A percentile compares a stretch with the other conserved stretches of the same genome.
phyloP scores from a whole-genome alignment of 306 rosid genomes.

The Lathyrus aphaca region DNA sequence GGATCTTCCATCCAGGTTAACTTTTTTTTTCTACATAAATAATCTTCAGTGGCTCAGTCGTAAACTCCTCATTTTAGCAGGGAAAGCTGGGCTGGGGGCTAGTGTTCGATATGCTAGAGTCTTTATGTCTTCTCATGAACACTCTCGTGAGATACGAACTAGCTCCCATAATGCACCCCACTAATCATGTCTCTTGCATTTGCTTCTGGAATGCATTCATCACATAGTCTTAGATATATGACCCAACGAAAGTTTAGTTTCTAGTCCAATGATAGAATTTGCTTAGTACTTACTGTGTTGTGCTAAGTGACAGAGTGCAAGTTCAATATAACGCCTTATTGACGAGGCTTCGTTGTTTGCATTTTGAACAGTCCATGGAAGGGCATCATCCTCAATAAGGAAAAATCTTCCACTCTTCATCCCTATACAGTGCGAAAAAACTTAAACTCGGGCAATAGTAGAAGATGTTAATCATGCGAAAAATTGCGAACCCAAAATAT shows the following conservation, averaged over 20 bases:
- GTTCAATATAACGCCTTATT: conserved; percentile 89
- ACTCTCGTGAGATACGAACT: conserved; percentile 84
- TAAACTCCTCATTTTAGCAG: conserved; percentile 80
- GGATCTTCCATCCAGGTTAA: conserved; percentile 31
- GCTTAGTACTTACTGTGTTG: conserved; percentile 71
- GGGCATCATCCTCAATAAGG: too few species aligned
- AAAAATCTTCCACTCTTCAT: too few species aligned
- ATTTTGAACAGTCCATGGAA: too few species aligned
- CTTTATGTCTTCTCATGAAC: conserved; percentile 93
- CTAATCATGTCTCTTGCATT: conserved; percentile 91
- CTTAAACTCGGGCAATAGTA: too few species aligned
- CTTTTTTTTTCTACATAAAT: conserved; percentile 22
- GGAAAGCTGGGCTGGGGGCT: conserved; percentile 77
- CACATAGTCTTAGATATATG: conserved; percentile 37
- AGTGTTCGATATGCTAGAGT: conserved; percentile 88
- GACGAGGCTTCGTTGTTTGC: too few species aligned
- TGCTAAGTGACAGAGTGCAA: conserved; percentile 95
- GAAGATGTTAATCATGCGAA: neutral
- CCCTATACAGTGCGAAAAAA: too few species aligned
- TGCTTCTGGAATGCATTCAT: conserved; percentile 64
- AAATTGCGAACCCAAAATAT: conserved; percentile 28
- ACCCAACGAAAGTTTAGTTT: conserved; percentile 19
- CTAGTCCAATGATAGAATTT: conserved; percentile 4
- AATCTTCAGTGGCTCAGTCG: conserved; percentile 52
- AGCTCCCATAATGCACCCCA: conserved; percentile 94